phyloP scores from a whole-genome alignment of 352 stramenopile species.

The Globisporangium carolinianum region DNA sequence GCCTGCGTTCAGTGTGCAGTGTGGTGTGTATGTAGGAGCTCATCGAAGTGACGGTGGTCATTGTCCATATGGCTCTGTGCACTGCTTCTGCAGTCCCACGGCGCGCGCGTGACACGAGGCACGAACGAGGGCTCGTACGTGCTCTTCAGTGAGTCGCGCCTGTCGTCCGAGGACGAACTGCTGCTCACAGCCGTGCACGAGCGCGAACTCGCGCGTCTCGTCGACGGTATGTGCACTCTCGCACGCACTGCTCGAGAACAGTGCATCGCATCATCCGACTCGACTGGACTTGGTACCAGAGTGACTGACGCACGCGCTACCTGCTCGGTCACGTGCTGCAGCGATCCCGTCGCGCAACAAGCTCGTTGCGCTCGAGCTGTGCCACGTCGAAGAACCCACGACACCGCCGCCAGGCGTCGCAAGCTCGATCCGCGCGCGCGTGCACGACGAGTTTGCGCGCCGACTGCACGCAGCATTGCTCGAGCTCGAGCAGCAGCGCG shows the following conservation, averaged over 20 bases:
- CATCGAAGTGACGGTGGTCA: no score
- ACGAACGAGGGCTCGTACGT: constrained; percentile 60
- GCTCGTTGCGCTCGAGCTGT: constrained; percentile 58
- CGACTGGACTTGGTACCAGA: neutral
- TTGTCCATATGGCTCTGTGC: neutral
- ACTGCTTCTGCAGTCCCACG: constrained; percentile 40
- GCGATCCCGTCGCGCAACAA: constrained; percentile 64
- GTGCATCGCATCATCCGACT: no score
- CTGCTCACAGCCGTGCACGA: constrained; percentile 59
- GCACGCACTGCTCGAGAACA: no score
- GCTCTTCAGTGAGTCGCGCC: constrained; percentile 55
- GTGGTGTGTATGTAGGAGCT: no score
- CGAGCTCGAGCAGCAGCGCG: constrained; percentile 16
- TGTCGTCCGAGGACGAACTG: constrained; percentile 69
- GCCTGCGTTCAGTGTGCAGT: neutral
- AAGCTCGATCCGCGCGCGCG: constrained; percentile 32
- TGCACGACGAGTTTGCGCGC: constrained; percentile 33
- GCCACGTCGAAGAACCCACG: constrained; percentile 43
- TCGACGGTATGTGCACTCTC: constrained; percentile 30
- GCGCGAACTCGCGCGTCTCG: constrained; percentile 44
- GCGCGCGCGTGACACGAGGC: constrained; percentile 45
- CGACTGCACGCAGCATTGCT: constrained; percentile 20
- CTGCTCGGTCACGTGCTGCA: constrained; percentile 8
- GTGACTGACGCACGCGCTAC: neutral
- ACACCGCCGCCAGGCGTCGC: constrained; percentile 28